Percentiles rank a stretch among this genome's conserved stretches.
Conservation (phyloP, 192 early-diverging fungal genomes). For the Geosiphon pyriformis region DNA sequence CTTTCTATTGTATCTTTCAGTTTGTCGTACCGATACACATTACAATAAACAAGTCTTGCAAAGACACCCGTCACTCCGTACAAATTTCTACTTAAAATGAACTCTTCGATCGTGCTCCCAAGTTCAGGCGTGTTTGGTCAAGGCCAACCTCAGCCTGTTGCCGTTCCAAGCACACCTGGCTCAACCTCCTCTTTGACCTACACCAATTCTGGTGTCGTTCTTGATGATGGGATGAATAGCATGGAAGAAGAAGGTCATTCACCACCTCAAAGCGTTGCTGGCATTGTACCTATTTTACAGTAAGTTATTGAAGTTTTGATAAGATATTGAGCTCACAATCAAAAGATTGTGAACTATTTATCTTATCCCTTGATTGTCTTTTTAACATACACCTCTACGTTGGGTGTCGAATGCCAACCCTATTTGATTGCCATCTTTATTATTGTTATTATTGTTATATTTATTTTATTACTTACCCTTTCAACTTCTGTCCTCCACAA, state of each 20-base stretch:
- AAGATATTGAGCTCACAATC: too few relatives aligned
- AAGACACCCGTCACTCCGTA: background rate
- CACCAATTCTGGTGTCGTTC: background rate
- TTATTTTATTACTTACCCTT: background rate
- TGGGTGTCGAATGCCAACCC: background rate
- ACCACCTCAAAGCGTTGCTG: slow-evolving; percentile 45
- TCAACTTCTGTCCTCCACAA: background rate
- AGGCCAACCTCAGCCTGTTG: background rate
- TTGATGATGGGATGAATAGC: slow-evolving; percentile 3
- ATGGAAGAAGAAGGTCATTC: background rate
- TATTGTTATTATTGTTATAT: background rate
- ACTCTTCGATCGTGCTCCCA: background rate
- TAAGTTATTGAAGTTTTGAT: slow-evolving; percentile 35
- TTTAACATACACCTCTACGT: background rate
- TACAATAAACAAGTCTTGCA: background rate
- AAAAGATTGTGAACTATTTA: too few relatives aligned
- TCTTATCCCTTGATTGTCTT: background rate
- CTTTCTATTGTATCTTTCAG: background rate
- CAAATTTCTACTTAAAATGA: background rate
- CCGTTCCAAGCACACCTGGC: slow-evolving; percentile 1
- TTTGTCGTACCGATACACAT: background rate
- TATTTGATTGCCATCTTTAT: background rate
- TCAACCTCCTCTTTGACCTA: background rate
- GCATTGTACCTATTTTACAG: slow-evolving; percentile 58
- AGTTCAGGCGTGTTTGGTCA: background rate